phyloP scores from a whole-genome alignment of 257 asterid genomes.

The Agastache rugosa region DNA sequence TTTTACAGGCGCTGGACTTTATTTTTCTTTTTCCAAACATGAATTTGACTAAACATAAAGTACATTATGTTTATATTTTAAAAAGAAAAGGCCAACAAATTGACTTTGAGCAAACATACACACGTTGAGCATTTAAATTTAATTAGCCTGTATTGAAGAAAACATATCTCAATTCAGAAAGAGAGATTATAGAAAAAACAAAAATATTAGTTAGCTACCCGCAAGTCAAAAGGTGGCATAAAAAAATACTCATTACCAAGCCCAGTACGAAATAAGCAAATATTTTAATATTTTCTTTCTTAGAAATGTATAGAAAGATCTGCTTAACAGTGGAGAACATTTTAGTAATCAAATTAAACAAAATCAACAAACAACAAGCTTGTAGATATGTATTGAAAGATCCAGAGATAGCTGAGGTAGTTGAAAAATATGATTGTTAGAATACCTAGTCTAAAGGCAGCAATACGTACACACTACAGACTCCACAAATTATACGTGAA shows the following conservation, averaged over 20 bases:
- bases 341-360: background rate
- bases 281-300: background rate
- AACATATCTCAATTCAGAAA: background rate
- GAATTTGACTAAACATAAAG: background rate
- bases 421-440: background rate
- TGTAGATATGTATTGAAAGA: background rate
- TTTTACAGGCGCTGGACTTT: background rate
- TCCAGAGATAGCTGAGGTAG: constrained; percentile 23
- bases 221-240: background rate
- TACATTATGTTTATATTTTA: background rate
- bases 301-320: background rate
- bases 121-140: constrained; percentile 22
- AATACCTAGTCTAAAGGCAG: background rate
- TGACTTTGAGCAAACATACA: background rate
- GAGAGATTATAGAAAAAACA: background rate
- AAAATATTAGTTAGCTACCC: background rate
- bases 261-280: background rate
- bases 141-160: constrained; percentile 12
- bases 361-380: background rate
- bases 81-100: background rate
- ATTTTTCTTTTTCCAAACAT: background rate
- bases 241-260: background rate
- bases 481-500: background rate
- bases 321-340: background rate
- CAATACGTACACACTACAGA: background rate